phyloP scores from a whole-genome alignment of 805 yeast species.

The Saccharomycopsis sp. region DNA sequence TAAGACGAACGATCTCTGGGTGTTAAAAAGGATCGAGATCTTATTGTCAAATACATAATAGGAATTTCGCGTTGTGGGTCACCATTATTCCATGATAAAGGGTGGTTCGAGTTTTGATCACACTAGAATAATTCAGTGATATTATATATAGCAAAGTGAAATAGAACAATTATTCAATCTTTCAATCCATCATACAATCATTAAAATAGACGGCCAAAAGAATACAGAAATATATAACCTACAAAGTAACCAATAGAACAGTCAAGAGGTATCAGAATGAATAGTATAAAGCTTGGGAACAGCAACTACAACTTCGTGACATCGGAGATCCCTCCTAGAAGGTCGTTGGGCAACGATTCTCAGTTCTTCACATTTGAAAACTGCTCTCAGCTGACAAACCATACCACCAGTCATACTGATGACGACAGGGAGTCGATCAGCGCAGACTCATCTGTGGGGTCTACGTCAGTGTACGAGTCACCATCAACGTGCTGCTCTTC shows the following conservation, averaged over 20 bases:
- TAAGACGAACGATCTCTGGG: neutral
- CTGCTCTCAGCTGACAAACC: neutral
- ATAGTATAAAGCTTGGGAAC: neutral
- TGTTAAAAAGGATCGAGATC: no score
- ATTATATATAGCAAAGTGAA: no score
- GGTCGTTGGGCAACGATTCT: neutral
- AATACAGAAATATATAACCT: no score
- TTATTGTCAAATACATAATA: no score
- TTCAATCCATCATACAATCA: no score
- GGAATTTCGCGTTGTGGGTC: no score
- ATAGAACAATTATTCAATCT: no score
- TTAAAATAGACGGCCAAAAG: no score
- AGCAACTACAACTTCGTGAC: neutral
- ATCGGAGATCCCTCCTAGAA: neutral
- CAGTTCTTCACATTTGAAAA: neutral
- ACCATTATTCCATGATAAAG: no score
- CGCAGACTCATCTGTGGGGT: neutral
- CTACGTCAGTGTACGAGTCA: neutral
- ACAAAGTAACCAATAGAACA: no score
- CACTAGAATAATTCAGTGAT: no score
- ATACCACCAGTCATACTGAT: neutral
- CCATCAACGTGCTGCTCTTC: conserved; percentile 3
- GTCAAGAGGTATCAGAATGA: neutral
- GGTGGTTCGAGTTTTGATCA: no score
- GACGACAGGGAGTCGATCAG: neutral